Base-by-base conservation (phyloP, 441 rosid species). In the Erodium texanum region DNA sequence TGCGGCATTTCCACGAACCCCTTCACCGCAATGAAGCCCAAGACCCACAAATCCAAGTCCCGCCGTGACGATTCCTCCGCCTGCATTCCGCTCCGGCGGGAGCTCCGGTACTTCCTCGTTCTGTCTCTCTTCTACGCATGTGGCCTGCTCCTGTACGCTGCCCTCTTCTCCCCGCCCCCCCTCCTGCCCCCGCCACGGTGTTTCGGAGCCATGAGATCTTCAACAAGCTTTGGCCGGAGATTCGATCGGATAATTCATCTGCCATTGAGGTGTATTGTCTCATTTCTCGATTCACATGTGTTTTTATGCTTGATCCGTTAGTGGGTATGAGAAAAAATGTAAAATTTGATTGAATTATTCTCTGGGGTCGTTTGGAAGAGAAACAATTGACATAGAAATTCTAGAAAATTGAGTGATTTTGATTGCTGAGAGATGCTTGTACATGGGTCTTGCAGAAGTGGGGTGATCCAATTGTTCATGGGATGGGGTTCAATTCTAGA, bases 121-220 rank as follows among this genome's bases (percentile, higher is more conserved):
- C 75, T 93, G 66, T 90, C 72, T 83, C 83, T 24, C 6, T 4
- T 32, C 7, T 32, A 32, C 36, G 36, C 5, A 4, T 32, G 6
- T 5, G 96, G 89, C 6, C 74, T 93, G 77, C 72, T 90, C 69
- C 77, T 89, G 87, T 93, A 92, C 58, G 87, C 89, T 66, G 93
- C 93, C 24, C 96, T 92, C n/a, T 82, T 90, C 78, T 83, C 96
- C 11, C 83, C 82, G 50, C 81, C 36, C 36, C 36, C 6, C 64
- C 79, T 56, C 62, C 78, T 62, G 62, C 74, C 74, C 94, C 97
- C 63, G 93, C 90, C 22, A 84, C 92, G 27, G 87, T 87, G 52
- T 93, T 90, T 61, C 85, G 93, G 62, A 93, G 96, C 81, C 87
- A 83, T 64, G 79, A 85, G 79, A 76, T 87, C 80, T 89, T 90